These are phyloP conservation scores for Talaromyces atroroseus DNA, from an alignment of 2,329 filamentous ascomycete genomes.

Conservation along the genomic window DNA sequence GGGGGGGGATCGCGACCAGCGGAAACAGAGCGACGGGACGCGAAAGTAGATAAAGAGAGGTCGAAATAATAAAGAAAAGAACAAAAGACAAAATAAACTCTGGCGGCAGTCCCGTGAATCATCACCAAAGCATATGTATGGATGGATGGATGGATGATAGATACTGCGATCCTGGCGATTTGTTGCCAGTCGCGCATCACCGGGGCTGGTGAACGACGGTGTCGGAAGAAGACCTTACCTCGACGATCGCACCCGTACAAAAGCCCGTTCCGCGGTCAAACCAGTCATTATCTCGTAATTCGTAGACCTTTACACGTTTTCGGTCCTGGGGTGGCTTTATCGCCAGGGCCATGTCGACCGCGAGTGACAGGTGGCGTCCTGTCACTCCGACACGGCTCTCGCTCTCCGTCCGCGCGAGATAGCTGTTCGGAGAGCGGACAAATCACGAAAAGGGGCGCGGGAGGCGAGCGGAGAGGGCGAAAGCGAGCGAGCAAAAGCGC, in stretches of 20 bases:
- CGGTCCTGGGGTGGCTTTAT: constrained; percentile 45
- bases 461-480: neutral
- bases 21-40: neutral
- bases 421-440: constrained; percentile 1
- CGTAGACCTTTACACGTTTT: constrained; percentile 91
- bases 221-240: constrained; percentile 50
- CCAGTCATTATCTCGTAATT: constrained; percentile 98
- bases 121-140: neutral
- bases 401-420: constrained; percentile 3
- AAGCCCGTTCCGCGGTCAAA: constrained; percentile 96
- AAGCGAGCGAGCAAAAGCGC: neutral
- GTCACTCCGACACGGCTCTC: constrained; percentile 29
- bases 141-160: neutral
- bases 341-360: constrained; percentile 44
- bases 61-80: constrained; percentile 3
- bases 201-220: constrained; percentile 1
- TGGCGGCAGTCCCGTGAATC: neutral
- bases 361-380: constrained; percentile 29
- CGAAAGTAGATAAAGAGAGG: neutral
- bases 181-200: constrained; percentile 8
- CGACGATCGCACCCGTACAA: constrained; percentile 70
- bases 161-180: neutral
- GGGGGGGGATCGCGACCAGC: neutral
- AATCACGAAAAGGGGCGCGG: neutral
- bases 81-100: neutral